Percentiles rank a stretch among this genome's conserved stretches.
Conservation (phyloP, 1,284 basidiomycete species). For the Leccinum angustisporum region DNA sequence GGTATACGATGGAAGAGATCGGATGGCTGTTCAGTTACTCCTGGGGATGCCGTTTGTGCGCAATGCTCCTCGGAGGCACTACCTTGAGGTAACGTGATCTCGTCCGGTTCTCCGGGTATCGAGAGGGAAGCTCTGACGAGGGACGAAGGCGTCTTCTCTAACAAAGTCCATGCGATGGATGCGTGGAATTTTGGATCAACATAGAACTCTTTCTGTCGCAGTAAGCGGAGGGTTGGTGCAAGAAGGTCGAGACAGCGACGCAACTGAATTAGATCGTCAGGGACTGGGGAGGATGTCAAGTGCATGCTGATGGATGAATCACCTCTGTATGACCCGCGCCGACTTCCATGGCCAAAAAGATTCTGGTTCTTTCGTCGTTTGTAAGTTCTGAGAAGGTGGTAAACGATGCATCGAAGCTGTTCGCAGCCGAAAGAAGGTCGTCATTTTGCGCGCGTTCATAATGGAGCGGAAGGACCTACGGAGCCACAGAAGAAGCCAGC, state of each 20-base stretch:
- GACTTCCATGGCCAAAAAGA: slow-evolving; percentile 72
- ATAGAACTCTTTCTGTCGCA: slow-evolving; percentile 76
- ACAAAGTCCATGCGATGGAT: slow-evolving; percentile 78
- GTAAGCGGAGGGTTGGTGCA: slow-evolving; percentile 48
- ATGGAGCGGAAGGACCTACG: slow-evolving; percentile 43
- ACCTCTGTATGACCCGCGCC: slow-evolving; percentile 78
- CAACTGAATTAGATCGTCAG: slow-evolving; percentile 45
- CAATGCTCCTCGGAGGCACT: slow-evolving; percentile 6
- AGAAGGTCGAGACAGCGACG: slow-evolving; percentile 50
- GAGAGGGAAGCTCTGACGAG: slow-evolving; percentile 4
- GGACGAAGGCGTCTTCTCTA: slow-evolving; percentile 30
- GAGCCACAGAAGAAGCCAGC: slow-evolving; percentile 43
- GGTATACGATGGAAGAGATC: slow-evolving; percentile 44
- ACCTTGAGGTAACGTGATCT: slow-evolving; percentile 1
- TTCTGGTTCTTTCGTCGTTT: slow-evolving; percentile 78
- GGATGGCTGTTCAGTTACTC: slow-evolving; percentile 11
- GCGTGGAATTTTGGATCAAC: slow-evolving; percentile 72
- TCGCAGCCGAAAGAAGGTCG: slow-evolving; percentile 13
- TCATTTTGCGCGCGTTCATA: slow-evolving; percentile 6
- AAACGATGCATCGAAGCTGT: slow-evolving; percentile 72
- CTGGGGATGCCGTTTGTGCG: slow-evolving; percentile 4
- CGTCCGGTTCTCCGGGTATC: background rate
- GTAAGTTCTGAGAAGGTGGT: slow-evolving; percentile 63
- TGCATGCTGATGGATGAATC: slow-evolving; percentile 10
- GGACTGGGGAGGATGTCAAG: slow-evolving; percentile 8